These are phyloP conservation scores for Aspergillus luchuensis DNA, from an alignment of 2,329 filamentous ascomycete genomes.

Conservation along the genomic window DNA sequence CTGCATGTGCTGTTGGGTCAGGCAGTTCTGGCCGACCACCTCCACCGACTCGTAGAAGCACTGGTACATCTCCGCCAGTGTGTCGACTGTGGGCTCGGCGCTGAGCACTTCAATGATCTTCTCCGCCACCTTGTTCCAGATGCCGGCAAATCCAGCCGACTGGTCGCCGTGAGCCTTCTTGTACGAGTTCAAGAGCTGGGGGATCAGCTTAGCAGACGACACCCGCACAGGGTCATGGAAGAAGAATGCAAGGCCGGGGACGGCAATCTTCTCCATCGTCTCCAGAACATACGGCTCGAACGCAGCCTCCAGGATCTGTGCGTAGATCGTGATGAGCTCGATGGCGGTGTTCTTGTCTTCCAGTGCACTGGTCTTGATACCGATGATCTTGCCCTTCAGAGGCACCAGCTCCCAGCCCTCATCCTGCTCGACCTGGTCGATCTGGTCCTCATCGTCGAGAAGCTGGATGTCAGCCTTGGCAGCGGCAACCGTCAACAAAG, in stretches of 20 bases:
- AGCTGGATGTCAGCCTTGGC: slow-evolving; percentile 98
- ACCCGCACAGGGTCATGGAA: slow-evolving; percentile 98
- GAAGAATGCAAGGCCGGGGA: slow-evolving; percentile 94
- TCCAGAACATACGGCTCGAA: slow-evolving; percentile 91
- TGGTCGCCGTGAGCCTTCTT: slow-evolving; percentile 85
- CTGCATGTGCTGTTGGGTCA: slow-evolving; percentile 76
- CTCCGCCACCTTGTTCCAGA: slow-evolving; percentile 84
- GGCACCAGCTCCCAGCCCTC: slow-evolving; percentile 98
- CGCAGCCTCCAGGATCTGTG: slow-evolving; percentile 86
- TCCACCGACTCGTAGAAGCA: slow-evolving; percentile 99
- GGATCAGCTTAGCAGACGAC: slow-evolving; percentile 91
- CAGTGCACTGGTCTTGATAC: slow-evolving; percentile 93
- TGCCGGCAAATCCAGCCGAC: slow-evolving; percentile 74
- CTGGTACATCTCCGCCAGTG: slow-evolving; percentile 97
- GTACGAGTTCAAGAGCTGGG: slow-evolving; percentile 88
- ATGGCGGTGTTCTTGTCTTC: slow-evolving; percentile 99
- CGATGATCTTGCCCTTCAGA: slow-evolving; percentile 95
- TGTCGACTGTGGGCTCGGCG: slow-evolving; percentile 93
- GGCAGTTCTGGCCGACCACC: slow-evolving; percentile 82
- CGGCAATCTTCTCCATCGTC: slow-evolving; percentile 94
- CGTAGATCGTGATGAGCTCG: slow-evolving; percentile 94
- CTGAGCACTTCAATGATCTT: slow-evolving; percentile 92
- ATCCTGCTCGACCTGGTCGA: slow-evolving; percentile 88
- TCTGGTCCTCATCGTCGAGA: slow-evolving; percentile 90
- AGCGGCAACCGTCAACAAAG: slow-evolving; percentile 83